Percentiles rank a stretch among this genome's conserved stretches.
Conservation (phyloP, 2,329 filamentous ascomycete genomes). For the Nannizziopsis arthrosporioides region DNA sequence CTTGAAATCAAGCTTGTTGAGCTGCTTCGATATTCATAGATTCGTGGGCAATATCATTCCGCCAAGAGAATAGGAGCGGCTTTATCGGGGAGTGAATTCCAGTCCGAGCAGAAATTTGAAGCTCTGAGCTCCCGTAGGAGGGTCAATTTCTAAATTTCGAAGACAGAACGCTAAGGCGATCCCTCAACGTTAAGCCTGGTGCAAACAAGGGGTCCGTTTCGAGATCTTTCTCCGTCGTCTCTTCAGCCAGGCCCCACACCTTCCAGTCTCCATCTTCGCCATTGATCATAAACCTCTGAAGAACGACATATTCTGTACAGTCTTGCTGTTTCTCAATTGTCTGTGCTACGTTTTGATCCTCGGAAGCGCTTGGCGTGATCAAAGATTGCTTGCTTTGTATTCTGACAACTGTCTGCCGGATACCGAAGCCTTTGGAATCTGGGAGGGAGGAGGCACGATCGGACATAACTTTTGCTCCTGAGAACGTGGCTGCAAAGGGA, state of each 20-base stretch:
- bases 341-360: conserved; percentile 5
- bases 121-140: neutral
- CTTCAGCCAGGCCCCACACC: conserved; percentile 39
- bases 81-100: no score
- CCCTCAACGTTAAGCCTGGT: conserved; percentile 24
- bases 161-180: conserved; percentile 27
- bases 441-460: conserved; percentile 34
- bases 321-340: conserved; percentile 28
- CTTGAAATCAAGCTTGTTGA: no score
- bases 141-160: conserved; percentile 1
- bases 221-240: conserved; percentile 32
- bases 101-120: no score
- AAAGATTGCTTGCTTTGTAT: conserved; percentile 31
- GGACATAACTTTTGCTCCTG: conserved; percentile 29
- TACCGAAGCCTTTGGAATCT: conserved; percentile 28
- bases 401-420: conserved; percentile 31
- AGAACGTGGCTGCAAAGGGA: conserved; percentile 27
- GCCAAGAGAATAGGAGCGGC: no score
- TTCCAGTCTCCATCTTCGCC: conserved; percentile 37
- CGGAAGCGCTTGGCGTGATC: conserved; percentile 16
- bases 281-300: conserved; percentile 36
- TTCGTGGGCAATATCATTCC: no score
- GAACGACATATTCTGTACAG: conserved; percentile 40
- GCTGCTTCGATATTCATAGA: no score
- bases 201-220: conserved; percentile 27